phyloP scores from a whole-genome alignment of 2,329 filamentous ascomycete genomes.

The Chlorencoelia australis region DNA sequence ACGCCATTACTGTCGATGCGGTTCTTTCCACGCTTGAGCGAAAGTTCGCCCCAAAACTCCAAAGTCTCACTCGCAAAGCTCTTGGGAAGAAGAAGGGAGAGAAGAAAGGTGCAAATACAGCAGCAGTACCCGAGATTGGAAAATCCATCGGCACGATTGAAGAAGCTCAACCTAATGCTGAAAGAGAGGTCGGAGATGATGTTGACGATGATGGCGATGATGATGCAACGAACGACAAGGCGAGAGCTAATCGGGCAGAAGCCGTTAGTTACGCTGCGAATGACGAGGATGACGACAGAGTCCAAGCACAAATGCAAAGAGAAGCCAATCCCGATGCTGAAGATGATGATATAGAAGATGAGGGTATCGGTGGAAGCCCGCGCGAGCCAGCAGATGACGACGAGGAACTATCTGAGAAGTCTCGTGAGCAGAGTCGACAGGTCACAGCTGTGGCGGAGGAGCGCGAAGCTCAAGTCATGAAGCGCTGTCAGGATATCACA shows the following conservation, averaged over 20 bases:
- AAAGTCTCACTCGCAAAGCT: constrained; percentile 62
- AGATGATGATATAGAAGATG: constrained; percentile 42
- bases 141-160: constrained; percentile 47
- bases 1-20: constrained; percentile 70
- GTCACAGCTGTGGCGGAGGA: constrained; percentile 19
- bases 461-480: constrained; percentile 55
- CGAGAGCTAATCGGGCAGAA: constrained; percentile 65
- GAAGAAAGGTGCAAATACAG: constrained; percentile 44
- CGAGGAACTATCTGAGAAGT: constrained; percentile 30
- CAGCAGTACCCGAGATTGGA: constrained; percentile 69
- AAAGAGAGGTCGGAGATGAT: constrained; percentile 32
- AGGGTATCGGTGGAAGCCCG: constrained; percentile 42
- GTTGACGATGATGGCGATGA: constrained; percentile 58
- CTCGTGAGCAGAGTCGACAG: constrained; percentile 15
- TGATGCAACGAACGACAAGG: constrained; percentile 66
- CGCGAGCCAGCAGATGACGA: constrained; percentile 26
- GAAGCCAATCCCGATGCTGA: constrained; percentile 48
- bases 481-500: constrained; percentile 55
- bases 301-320: constrained; percentile 52
- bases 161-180: constrained; percentile 36
- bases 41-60: constrained; percentile 64
- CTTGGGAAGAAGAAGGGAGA: constrained; percentile 71
- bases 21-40: constrained; percentile 72
- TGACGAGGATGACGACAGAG: constrained; percentile 78
- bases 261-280: constrained; percentile 85